A percentile compares a stretch with the other conserved stretches of the same genome.
These are phyloP conservation scores for Pelargonium exstipulatum DNA, from an alignment of 441 rosid genomes.

Conservation along the genomic window DNA sequence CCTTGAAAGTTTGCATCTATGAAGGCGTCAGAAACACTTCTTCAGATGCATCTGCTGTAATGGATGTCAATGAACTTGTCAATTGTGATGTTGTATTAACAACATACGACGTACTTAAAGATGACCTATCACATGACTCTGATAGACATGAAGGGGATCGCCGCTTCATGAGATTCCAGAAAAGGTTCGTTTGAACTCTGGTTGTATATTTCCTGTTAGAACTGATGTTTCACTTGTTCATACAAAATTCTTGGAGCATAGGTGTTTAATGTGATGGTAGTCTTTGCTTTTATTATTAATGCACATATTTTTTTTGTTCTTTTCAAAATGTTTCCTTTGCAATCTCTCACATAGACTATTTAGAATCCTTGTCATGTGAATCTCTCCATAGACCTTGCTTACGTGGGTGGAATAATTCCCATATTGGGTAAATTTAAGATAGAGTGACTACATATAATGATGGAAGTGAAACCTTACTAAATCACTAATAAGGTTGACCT, in stretches of 20 bases:
- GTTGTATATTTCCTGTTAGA: slow-evolving; percentile 19
- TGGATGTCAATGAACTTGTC: slow-evolving; percentile 62
- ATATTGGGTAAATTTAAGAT: no score
- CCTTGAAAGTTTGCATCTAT: slow-evolving; percentile 61
- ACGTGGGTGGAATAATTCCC: no score
- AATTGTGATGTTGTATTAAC: slow-evolving; percentile 77
- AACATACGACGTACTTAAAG: slow-evolving; percentile 91
- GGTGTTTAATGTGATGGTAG: not conserved
- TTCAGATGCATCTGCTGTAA: slow-evolving; percentile 38
- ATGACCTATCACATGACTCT: slow-evolving; percentile 86
- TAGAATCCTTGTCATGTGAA: not conserved
- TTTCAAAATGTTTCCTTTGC: not conserved
- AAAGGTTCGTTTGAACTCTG: slow-evolving; percentile 58
- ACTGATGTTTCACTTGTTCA: slow-evolving; percentile 8
- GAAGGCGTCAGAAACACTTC: slow-evolving; percentile 77
- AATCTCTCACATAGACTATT: not conserved
- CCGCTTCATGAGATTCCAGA: slow-evolving; percentile 78
- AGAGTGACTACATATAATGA: no score
- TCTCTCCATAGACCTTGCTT: not conserved
- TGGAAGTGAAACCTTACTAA: no score
- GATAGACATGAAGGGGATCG: slow-evolving; percentile 95
- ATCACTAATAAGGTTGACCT: no score
- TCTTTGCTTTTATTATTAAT: not conserved
- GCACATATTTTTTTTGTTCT: not conserved
- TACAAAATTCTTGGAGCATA: not conserved